phyloP scores from a whole-genome alignment of 2,329 filamentous ascomycete genomes.

The Paecilomyces sp. region DNA sequence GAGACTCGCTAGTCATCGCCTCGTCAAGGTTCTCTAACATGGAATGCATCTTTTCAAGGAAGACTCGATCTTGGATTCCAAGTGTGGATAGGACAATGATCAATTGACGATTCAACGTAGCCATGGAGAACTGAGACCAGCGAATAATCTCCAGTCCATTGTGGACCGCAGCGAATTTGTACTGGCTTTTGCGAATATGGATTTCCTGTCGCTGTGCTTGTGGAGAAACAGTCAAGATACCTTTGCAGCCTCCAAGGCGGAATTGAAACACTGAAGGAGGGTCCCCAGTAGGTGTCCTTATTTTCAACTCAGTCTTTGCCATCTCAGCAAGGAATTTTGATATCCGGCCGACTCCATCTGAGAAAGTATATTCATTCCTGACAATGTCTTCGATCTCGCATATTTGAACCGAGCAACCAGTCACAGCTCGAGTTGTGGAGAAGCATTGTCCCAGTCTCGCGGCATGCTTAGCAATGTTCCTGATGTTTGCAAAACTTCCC shows the following conservation, averaged over 20 bases:
- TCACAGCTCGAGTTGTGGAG: constrained; percentile 77
- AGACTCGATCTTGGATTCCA: constrained; percentile 61
- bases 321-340: constrained; percentile 68
- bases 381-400: constrained; percentile 63
- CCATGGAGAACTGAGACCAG: constrained; percentile 66
- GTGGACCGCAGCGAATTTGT: constrained; percentile 71
- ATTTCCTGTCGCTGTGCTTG: constrained; percentile 61
- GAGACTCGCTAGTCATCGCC: constrained; percentile 59
- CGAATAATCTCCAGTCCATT: constrained; percentile 79
- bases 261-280: constrained; percentile 85
- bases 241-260: constrained; percentile 86
- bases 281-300: constrained; percentile 46
- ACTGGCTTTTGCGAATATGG: constrained; percentile 74
- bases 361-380: constrained; percentile 65
- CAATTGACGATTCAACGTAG: constrained; percentile 81
- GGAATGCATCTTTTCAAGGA: constrained; percentile 58
- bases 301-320: constrained; percentile 61
- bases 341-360: constrained; percentile 91
- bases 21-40: constrained; percentile 63
- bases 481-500: constrained; percentile 77
- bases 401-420: constrained; percentile 52
- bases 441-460: constrained; percentile 91
- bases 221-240: constrained; percentile 71
- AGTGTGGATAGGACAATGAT: constrained; percentile 78
- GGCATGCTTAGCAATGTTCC: constrained; percentile 78